A percentile compares a stretch with the other conserved stretches of the same genome.
These are phyloP conservation scores for Bocquillonia castaneifolia DNA, from an alignment of 441 rosid species.

Conservation along the genomic window DNA sequence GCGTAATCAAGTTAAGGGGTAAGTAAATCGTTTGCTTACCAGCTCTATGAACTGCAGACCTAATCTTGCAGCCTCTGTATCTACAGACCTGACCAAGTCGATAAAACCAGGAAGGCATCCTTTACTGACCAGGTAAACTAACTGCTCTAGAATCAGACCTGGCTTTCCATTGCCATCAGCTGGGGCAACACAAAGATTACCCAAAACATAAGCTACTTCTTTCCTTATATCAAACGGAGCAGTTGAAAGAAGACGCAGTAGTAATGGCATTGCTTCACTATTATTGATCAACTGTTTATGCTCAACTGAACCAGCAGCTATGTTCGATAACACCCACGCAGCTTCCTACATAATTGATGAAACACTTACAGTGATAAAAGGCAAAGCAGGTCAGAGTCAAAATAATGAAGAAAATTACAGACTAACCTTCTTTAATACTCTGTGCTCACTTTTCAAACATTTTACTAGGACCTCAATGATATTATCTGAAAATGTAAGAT, in stretches of 20 bases:
- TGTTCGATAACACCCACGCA: constrained; percentile 91
- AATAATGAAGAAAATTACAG: constrained; percentile 7
- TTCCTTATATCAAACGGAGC: constrained; percentile 83
- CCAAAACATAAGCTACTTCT: constrained; percentile 89
- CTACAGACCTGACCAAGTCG: constrained; percentile 75
- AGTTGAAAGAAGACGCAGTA: constrained; percentile 60
- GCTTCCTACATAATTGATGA: constrained; percentile 57
- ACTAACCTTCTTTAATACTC: constrained; percentile 82
- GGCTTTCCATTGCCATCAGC: constrained; percentile 57
- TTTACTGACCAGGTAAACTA: constrained; percentile 59
- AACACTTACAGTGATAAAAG: constrained; percentile 9
- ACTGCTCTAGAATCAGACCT: constrained; percentile 58
- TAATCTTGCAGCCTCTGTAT: constrained; percentile 75
- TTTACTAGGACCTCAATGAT: constrained; percentile 63
- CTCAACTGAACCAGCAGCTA: constrained; percentile 90
- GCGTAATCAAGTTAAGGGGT: neutral
- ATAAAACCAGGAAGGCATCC: constrained; percentile 87
- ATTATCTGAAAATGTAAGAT: constrained; percentile 43
- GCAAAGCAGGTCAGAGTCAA: constrained; percentile 2
- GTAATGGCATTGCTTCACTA: constrained; percentile 61
- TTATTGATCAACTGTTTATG: constrained; percentile 69
- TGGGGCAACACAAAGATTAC: constrained; percentile 85
- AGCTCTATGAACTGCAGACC: constrained; percentile 94
- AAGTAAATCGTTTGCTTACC: constrained; percentile 51
- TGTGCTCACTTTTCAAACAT: constrained; percentile 87